Base-by-base conservation (phyloP, 176 grass and related monocot genomes). In the Musa itinerans region DNA sequence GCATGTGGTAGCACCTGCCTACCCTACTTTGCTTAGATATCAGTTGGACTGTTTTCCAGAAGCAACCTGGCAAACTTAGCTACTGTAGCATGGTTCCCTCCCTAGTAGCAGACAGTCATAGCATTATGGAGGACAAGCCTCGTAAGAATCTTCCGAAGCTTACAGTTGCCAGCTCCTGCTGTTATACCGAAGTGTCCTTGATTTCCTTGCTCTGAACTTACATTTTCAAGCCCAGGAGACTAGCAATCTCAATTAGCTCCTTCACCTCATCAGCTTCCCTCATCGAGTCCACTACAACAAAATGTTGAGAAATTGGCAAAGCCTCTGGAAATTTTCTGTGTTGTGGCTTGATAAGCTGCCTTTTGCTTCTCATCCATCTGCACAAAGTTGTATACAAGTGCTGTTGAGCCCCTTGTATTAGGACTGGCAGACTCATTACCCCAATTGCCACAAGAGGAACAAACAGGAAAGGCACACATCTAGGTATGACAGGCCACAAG, bases 231-330 rank as follows among this genome's bases (percentile, higher is more conserved):
- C 94, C 94, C 12, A 93, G 84, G 16, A 93, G 86, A 63, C 81
- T 89, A 70, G 85, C 90, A 65, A 93, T 98, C 76, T 93, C 90
- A 9, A 98, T 91, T 50, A 98, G 77, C 75, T 98, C 90, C 69
- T 98, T 93, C 56, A 98, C 84, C 74, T 98, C 90, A 89, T 98
- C 94, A 57, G 91, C 94, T 79, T 98, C 94, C 59, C 90, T 88
- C 17, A 88, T 78, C 8, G 94, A 93, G 59, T 93, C 94, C 22
- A 93, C 94, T 17, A 93, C 90, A 20, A 93, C 61, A 59, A 64
- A 58, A 98, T 98, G 81, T 1, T 91, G 62, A 98, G 85, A 85
- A 98, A 98, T 52, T 82, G 90, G 34, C 88, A 93, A 80, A 17
- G 94, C 88, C 81, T 98, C 94, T 0, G 90, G 88, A 81, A 98